phyloP scores from a whole-genome alignment of 208 protist genomes.

The Herpetomonas samuelpessoai region DNA sequence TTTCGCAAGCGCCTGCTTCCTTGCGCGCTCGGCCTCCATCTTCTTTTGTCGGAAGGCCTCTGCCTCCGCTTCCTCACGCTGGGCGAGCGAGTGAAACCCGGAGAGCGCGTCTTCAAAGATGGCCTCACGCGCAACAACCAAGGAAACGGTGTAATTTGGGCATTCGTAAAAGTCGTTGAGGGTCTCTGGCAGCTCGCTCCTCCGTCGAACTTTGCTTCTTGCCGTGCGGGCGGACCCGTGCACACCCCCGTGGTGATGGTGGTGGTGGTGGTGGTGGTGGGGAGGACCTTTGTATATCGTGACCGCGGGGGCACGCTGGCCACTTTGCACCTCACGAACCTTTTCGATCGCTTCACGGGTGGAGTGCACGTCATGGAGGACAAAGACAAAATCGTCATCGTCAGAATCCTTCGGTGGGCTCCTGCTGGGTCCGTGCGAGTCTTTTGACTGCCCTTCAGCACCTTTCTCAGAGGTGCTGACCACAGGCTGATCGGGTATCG shows the following conservation, averaged over 20 bases:
- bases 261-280: too few relatives aligned
- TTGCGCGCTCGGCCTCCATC: neutral
- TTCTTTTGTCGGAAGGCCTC: constrained; percentile 7
- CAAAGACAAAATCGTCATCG: neutral
- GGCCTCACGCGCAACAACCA: constrained; percentile 32
- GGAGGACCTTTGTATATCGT: too few relatives aligned
- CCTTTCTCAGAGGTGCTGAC: too few relatives aligned
- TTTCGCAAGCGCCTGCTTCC: too few relatives aligned
- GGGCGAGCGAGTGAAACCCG: constrained; percentile 43
- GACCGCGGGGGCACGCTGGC: neutral
- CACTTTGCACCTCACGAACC: neutral
- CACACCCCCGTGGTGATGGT: too few relatives aligned
- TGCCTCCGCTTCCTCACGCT: constrained; percentile 28
- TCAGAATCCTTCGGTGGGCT: too few relatives aligned
- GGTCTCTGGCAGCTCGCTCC: constrained; percentile 30
- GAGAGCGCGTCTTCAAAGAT: constrained; percentile 49
- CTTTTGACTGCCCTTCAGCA: too few relatives aligned
- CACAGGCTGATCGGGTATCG: too few relatives aligned
- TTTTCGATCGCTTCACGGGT: neutral
- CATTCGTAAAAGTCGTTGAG: constrained; percentile 43
- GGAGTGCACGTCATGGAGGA: neutral
- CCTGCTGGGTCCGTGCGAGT: too few relatives aligned
- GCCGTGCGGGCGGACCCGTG: neutral
- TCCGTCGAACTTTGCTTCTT: neutral
- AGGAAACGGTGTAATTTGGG: constrained; percentile 33